Evolutionary conservation across 2,329 filamentous ascomycete genomes (phyloP), one percentile per base, ranked within the genome.

Genomic region (Sclerotinia borealis): DNA sequence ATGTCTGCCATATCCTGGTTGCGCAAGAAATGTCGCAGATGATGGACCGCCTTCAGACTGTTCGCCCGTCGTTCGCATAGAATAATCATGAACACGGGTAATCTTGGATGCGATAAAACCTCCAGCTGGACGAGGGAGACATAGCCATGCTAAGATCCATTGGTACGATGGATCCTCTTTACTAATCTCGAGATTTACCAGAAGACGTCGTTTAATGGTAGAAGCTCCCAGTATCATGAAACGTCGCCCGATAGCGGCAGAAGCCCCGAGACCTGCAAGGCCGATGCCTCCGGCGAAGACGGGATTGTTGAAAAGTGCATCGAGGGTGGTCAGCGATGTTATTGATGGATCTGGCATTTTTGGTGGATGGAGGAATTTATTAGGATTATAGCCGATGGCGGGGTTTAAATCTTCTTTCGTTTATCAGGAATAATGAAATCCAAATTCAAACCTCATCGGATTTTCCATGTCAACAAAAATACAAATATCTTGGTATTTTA

Each of bases 71-170:
- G 81, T 89, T 64, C 78, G 80, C 65, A 85, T 83, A 15, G 82
- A 83, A 1, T 85, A 77, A 70, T 87, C 82, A 69, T 86, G 83
- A 68, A 85, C 81, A 69, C 83, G 80, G 7, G 84, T 87, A 59
- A 88, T 74, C 47, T 80, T 81, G 36, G 79, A 82, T 25, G 81
- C 81, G 41, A 88, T 31, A 27, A 69, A 72, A 6, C 64, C 70
- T 17, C 19, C 50, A 72, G 80, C 76, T 61, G 86, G 83, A 59
- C 92, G 91, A 68, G 92, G 91, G 63, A 91, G 84, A 8, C 92
- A 93, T 75, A 99, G 90, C 93, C 95, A 99, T 68, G 93, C 88
- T 11, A 99, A 82, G 48, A 99, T 86, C 93, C 93, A 98, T 47
- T 87, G 87, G 75, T 98, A 99, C 1, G 93, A 93, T 50, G 92